Conservation (phyloP, 306 rosid species). For the Mimosa bimucronata region DNA sequence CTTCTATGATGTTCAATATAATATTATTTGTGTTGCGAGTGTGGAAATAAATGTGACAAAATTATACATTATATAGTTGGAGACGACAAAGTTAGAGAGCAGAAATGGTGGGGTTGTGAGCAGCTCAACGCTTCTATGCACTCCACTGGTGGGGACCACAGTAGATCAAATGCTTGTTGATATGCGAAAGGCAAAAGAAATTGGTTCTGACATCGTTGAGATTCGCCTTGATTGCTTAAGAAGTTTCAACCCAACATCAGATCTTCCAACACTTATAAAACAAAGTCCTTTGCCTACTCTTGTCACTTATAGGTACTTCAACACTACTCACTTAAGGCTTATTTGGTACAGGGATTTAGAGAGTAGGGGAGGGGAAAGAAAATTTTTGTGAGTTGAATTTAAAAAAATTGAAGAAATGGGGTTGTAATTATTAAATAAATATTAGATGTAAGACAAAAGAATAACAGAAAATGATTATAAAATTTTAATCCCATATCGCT, state of each 20-base stretch:
- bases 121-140: conserved; percentile 48
- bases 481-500: no score
- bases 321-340: no score
- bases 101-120: conserved; percentile 27
- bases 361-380: no score
- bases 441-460: no score
- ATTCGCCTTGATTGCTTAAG: conserved; percentile 50
- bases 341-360: no score
- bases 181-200: conserved; percentile 53
- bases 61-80: conserved; percentile 16
- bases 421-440: no score
- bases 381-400: no score
- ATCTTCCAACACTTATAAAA: conserved; percentile 47
- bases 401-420: no score
- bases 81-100: conserved; percentile 24
- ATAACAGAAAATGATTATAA: no score
- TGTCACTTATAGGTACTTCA: conserved; percentile 50
- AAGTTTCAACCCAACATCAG: conserved; percentile 38
- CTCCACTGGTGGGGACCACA: conserved; percentile 46
- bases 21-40: background rate
- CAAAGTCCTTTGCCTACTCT: conserved; percentile 52
- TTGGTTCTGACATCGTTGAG: conserved; percentile 54
- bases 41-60: background rate
- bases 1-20: background rate
- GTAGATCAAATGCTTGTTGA: conserved; percentile 47